phyloP scores from a whole-genome alignment of 208 protist genomes.

The Willaertia magna region DNA sequence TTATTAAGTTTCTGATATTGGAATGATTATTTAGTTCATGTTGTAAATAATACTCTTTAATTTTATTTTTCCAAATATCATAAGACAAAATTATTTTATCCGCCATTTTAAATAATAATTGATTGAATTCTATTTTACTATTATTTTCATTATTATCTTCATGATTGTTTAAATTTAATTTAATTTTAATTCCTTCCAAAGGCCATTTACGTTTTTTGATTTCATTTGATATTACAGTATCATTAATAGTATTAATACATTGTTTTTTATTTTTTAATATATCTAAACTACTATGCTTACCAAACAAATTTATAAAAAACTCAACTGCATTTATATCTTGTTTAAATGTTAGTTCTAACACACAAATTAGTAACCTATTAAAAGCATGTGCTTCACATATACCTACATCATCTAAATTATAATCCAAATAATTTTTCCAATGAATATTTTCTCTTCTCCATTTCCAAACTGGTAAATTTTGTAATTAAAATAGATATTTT shows the following conservation, averaged over 20 bases:
- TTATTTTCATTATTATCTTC: not conserved
- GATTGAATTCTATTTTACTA: not conserved
- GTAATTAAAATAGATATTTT: not conserved
- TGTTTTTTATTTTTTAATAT: not conserved
- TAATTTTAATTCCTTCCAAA: not conserved
- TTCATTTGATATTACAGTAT: too few species aligned
- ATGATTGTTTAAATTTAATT: not conserved
- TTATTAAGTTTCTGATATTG: too few species aligned
- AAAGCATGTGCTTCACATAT: not conserved
- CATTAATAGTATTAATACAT: not conserved
- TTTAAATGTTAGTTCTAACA: not conserved
- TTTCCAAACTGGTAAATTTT: not conserved
- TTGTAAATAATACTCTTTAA: too few species aligned
- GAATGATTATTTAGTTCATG: too few species aligned
- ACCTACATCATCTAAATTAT: not conserved
- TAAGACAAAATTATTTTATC: not conserved
- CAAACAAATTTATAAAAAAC: not conserved
- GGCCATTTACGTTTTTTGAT: too few species aligned
- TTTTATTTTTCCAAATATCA: too few species aligned
- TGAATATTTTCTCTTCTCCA: not conserved
- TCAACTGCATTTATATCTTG: not conserved
- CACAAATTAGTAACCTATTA: not conserved
- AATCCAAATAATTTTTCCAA: not conserved
- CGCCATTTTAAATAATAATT: not conserved
- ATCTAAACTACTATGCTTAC: not conserved